Base-by-base conservation (phyloP, 345 rosid genomes). In the Dovyalis caffra region DNA sequence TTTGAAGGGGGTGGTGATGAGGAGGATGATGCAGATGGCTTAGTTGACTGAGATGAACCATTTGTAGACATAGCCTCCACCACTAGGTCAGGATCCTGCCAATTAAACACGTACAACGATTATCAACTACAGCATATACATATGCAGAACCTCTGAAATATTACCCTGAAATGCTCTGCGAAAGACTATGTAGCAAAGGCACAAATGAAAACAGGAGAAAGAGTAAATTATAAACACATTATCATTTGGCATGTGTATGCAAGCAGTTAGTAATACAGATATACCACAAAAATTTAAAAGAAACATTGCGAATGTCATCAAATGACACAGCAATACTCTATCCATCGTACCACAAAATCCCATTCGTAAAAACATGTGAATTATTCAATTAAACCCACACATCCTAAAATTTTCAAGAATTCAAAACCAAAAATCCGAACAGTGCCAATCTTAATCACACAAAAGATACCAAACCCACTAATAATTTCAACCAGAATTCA, bases 51-150 rank as follows among this genome's bases (percentile, higher is more conserved):
- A 20, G 91, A 79, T 58, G 90, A 85, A 23, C 89, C 84, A 68
- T 82, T 77, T 38, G 93, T 47, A 16, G 87, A 66, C 93, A 95
- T 93, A 67, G 97, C 79, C 87, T 91, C 99, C 43, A 93, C 99
- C 73, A 91, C 77, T 75, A 91, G 81, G 72, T 89, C 98, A 81
- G 92, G 88, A 82, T 93, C 99, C 99, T 95, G 86, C 66, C 73
- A 73, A 70, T 70, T 5, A 66, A 69, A 78, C 40, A 23, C 21
- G 34, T 12, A 32, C 25, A 28, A n/a, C 8, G 7, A 25, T 63
- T 68, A 73, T 72, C 64, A 68, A 8, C 63, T n/a, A 21, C 32
- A 49, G 53, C 7, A 28, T 5, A 23, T 32, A 4, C 64, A 8
- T 32, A 32, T 65, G 31, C 62, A 64, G 51, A 20, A 25, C 23